phyloP scores from a whole-genome alignment of 2,329 filamentous ascomycete genomes.

The Sclerotinia minor region DNA sequence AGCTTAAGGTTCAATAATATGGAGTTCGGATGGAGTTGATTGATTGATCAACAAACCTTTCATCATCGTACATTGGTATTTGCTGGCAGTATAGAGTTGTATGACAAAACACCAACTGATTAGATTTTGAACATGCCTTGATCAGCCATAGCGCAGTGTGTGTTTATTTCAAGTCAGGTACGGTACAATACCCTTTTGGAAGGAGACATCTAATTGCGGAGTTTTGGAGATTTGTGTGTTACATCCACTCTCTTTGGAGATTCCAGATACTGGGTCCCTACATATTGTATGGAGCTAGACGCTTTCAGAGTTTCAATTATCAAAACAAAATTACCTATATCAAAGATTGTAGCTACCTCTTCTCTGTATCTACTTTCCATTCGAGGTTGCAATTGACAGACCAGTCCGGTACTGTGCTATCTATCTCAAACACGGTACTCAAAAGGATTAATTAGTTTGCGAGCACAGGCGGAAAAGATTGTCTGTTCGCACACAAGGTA shows the following conservation, averaged over 20 bases:
- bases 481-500: not conserved
- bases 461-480: slow-evolving; percentile 1
- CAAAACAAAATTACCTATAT: not conserved
- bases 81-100: slow-evolving; percentile 4
- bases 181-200: not conserved
- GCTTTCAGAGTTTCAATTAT: not conserved
- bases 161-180: not conserved
- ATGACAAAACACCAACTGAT: slow-evolving; percentile 19
- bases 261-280: not conserved
- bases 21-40: not conserved
- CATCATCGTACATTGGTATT: slow-evolving; percentile 20
- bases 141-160: not conserved
- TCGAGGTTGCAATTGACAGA: slow-evolving; percentile 9
- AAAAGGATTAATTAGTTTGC: slow-evolving; percentile 5
- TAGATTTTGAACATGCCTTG: not conserved
- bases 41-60: slow-evolving; percentile 7
- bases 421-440: slow-evolving; percentile 21
- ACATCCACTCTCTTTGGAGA: not conserved
- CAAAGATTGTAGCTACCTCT: not conserved
- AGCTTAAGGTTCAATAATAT: not conserved
- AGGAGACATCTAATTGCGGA: slow-evolving; percentile 2
- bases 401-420: slow-evolving; percentile 15
- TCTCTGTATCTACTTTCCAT: not conserved
- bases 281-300: not conserved
- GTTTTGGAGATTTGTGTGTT: not conserved